Evolutionary conservation across 352 stramenopile genomes (phyloP).

Genomic region (Phytophthora palmivora): DNA sequence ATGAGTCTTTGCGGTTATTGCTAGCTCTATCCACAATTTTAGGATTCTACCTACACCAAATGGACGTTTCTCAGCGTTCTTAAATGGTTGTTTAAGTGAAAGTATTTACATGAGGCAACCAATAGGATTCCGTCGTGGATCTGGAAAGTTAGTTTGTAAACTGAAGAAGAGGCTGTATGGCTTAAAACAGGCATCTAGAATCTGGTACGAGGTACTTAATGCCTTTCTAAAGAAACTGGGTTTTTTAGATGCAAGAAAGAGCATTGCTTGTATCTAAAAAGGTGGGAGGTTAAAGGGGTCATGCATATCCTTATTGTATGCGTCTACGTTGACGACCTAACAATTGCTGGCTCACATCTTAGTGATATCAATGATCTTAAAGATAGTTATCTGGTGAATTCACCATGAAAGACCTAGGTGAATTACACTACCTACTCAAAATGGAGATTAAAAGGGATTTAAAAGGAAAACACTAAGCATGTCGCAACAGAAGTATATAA

Average conservation of each 20-base stretch:
- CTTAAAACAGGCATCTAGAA: no score
- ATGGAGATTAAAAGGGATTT: conserved; percentile 5
- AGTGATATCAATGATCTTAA: conserved; percentile 4
- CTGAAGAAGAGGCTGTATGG: conserved; percentile 12
- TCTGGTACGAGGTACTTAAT: no score
- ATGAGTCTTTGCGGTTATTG: conserved; percentile 6
- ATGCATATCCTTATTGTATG: no score
- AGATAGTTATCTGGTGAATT: conserved; percentile 7
- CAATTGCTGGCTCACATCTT: conserved; percentile 6
- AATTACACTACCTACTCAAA: background rate
- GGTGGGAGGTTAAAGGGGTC: no score
- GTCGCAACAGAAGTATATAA: conserved; percentile 17
- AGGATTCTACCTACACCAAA: background rate
- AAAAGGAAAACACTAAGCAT: background rate
- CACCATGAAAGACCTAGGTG: conserved; percentile 9
- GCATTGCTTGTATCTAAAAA: no score
- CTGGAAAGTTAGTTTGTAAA: conserved; percentile 11
- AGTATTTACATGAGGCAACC: conserved; percentile 19
- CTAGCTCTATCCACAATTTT: conserved; percentile 3
- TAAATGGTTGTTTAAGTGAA: conserved; percentile 5
- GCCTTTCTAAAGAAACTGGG: no score
- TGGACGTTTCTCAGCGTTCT: conserved; percentile 7
- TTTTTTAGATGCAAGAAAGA: no score
- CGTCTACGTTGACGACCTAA: no score
- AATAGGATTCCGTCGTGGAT: conserved; percentile 8